Base-by-base conservation (phyloP, 768 basidiomycete genomes). In the Tulasnella sp. region DNA sequence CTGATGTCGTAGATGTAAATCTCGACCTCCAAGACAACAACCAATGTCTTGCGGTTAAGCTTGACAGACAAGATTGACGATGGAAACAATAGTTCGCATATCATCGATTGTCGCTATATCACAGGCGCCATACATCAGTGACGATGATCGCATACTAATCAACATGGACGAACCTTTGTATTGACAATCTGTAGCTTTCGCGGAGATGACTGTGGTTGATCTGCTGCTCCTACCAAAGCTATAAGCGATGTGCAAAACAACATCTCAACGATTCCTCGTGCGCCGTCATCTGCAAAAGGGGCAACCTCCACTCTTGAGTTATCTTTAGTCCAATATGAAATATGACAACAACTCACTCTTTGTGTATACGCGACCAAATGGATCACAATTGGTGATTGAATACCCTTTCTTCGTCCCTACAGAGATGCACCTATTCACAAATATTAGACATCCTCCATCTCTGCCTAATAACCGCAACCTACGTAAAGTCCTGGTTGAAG, bases 1-100 rank as follows among this genome's bases (percentile, higher is more conserved):
- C 83, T 87, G 60, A 98, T 98, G 64, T 99, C 95, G 62, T 98
- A 98, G 44, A 96, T 90, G 70, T 99, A 99, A 40, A 99, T 96
- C 65, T 96, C 92, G n/a, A 77, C 77, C 63, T 96, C 95, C 43
- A 99, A 76, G 5, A 98, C 84, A 59, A 99, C 91, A 27, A 96
- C 88, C 40, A 99, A 77, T 0, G 90, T 85, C 67, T 95, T 93
- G 48, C 95, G 79, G 67, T 99, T 99, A 60, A 99, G 75, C 69
- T 95, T 96, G 64, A 99, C 93, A n/a, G 87, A 78, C 24, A 99
- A 79, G 48, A 99, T 92, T 3, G 89, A 88, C 0, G 90, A 91
- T 0, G 95, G 95, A 64, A 99, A 99, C 4, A 95, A 76, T 15
- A 98, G 78, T 62, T 99, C 95, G 77, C 95, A 98, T 52, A 99